phyloP scores from a whole-genome alignment of 371 early-diverging fungal genomes.

The Synchytrium microbalum region DNA sequence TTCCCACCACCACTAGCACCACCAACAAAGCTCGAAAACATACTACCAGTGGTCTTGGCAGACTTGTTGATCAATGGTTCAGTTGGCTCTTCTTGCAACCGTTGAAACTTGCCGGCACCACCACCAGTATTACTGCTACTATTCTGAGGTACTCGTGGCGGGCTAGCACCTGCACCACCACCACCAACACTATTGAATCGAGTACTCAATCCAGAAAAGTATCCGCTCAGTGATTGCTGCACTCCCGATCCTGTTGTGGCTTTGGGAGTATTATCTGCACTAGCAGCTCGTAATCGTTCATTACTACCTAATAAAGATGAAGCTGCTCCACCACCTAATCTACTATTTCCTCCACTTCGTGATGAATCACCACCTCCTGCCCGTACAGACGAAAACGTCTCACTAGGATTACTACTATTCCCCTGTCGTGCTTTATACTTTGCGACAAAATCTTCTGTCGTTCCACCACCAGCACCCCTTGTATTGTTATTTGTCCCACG shows the following conservation, averaged over 20 bases:
- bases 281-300: too few species aligned
- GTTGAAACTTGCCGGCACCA: conserved; percentile 20
- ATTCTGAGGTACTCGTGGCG: neutral
- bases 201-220: too few species aligned
- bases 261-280: too few species aligned
- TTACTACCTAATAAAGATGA: too few species aligned
- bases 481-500: neutral
- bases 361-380: too few species aligned
- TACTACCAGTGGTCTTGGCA: neutral
- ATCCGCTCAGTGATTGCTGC: too few species aligned
- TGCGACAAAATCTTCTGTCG: conserved; percentile 6
- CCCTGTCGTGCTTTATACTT: conserved; percentile 1
- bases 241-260: too few species aligned
- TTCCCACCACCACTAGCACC: too few species aligned
- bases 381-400: neutral
- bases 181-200: too few species aligned
- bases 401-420: neutral
- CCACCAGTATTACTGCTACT: too few species aligned
- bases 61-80: neutral
- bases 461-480: conserved; percentile 1
- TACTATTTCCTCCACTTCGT: too few species aligned
- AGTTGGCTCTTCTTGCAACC: conserved; percentile 14
- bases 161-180: neutral
- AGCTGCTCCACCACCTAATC: too few species aligned
- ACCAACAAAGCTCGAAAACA: neutral